Conservation (phyloP, 257 asterid genomes). For the Nyctanthes arbortristis region DNA sequence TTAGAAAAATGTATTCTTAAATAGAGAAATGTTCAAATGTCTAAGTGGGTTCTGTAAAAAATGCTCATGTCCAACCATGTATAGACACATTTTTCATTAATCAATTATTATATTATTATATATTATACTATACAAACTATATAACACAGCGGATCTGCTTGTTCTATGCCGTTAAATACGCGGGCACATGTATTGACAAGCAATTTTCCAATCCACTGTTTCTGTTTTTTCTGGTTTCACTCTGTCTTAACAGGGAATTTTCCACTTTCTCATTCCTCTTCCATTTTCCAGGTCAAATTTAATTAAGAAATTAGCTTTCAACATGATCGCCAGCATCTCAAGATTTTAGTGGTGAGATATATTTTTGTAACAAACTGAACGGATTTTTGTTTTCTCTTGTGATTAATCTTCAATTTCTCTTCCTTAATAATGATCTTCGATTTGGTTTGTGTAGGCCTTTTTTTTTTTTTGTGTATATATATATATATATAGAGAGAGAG, state of each 20-base stretch:
- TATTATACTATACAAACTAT: no score
- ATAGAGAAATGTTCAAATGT: no score
- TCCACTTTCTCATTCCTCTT: not conserved
- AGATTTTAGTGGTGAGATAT: not conserved
- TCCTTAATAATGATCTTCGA: not conserved
- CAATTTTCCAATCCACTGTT: not conserved
- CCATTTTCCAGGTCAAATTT: not conserved
- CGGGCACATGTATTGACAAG: not conserved
- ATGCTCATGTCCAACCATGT: no score
- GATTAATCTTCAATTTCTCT: not conserved
- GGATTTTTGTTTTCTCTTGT: no score
- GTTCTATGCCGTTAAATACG: not conserved
- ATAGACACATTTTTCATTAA: no score
- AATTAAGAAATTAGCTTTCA: not conserved
- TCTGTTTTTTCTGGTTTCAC: not conserved
- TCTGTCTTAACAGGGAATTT: not conserved
- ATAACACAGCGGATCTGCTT: slow-evolving; percentile 1
- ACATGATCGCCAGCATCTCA: not conserved
- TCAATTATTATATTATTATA: no score
- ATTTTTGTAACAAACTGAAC: no score
- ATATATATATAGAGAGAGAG: slow-evolving; percentile 31
- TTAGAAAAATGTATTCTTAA: no score
- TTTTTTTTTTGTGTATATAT: no score
- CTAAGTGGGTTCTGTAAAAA: no score
- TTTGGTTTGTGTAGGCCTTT: not conserved